Conservation (phyloP, 2,329 filamentous ascomycete species). For the Ceratocystis cubensis region DNA sequence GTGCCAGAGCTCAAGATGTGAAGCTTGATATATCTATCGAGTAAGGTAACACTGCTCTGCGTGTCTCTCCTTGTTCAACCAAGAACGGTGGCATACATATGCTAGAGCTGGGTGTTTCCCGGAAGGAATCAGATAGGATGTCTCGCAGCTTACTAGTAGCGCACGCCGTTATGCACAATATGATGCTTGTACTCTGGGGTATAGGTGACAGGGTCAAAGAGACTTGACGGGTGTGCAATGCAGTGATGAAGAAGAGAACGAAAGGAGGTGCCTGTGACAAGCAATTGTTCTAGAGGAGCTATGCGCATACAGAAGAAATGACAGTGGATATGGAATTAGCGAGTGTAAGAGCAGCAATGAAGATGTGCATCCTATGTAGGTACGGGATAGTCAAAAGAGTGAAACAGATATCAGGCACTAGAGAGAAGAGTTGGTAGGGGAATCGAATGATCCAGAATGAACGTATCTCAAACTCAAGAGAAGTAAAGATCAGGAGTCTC, state of each 20-base stretch:
- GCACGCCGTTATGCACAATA: no score
- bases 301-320: neutral
- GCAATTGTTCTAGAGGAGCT: neutral
- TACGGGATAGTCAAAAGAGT: neutral
- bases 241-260: neutral
- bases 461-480: neutral
- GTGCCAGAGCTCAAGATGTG: neutral
- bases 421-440: neutral
- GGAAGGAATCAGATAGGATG: neutral
- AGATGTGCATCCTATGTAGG: neutral
- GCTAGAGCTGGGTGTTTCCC: neutral
- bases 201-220: no score
- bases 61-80: neutral
- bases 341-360: neutral
- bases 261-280: neutral
- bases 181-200: no score
- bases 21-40: neutral
- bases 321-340: neutral
- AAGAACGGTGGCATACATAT: neutral
- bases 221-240: no score
- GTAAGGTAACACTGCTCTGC: neutral
- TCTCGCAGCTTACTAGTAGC: no score
- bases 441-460: neutral
- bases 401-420: neutral
- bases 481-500: neutral